Conservation (phyloP, 768 basidiomycete genomes). For the Lactarius hatsudake region DNA sequence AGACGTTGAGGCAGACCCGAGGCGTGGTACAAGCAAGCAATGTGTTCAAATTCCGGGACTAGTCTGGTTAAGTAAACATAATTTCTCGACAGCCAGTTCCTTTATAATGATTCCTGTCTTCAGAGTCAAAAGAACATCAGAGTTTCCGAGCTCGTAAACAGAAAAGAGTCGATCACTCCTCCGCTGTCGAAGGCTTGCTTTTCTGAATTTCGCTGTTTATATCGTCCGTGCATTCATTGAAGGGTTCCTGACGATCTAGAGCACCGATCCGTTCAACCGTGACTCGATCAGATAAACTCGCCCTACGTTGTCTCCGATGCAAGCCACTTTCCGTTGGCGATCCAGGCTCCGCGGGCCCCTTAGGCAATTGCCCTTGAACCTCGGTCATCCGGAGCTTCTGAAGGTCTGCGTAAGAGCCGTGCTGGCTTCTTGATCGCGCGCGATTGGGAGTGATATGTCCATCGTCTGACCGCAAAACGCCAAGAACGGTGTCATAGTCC, state of each 20-base stretch:
- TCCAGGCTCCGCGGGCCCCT: constrained; percentile 21
- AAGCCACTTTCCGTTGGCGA: constrained; percentile 41
- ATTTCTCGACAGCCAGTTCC: background rate
- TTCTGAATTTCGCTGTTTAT: constrained; percentile 62
- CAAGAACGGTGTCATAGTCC: constrained; percentile 88
- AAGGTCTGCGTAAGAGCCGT: constrained; percentile 78
- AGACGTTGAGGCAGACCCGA: background rate
- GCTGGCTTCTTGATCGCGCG: constrained; percentile 55
- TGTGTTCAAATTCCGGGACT: constrained; percentile 1
- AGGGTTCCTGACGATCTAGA: constrained; percentile 54
- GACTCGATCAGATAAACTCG: constrained; percentile 64
- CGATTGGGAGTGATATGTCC: constrained; percentile 36
- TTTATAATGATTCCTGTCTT: background rate
- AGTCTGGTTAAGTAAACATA: background rate
- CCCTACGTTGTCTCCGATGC: constrained; percentile 46
- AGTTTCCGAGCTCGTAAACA: constrained; percentile 31
- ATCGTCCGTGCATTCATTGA: constrained; percentile 60
- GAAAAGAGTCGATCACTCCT: constrained; percentile 2
- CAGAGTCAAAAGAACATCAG: constrained; percentile 22
- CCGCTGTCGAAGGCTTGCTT: constrained; percentile 30
- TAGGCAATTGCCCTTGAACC: constrained; percentile 30
- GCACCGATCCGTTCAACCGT: constrained; percentile 60
- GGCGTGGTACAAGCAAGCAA: background rate
- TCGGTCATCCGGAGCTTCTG: constrained; percentile 53
- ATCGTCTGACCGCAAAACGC: constrained; percentile 54